phyloP scores from a whole-genome alignment of 352 stramenopile genomes.

The Elongisporangium senticosum region DNA sequence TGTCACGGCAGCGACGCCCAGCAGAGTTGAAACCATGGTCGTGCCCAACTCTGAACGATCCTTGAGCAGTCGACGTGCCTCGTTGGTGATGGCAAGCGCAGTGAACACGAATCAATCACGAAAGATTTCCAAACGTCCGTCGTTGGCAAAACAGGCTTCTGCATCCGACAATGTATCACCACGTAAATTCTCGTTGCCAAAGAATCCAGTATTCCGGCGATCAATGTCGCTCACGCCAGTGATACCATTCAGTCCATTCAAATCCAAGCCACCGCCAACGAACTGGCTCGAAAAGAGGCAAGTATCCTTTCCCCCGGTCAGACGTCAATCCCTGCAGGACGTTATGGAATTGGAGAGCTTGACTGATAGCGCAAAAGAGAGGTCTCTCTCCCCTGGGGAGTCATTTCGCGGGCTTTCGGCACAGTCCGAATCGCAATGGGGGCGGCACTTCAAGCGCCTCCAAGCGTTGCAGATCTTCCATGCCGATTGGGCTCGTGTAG shows the following conservation, averaged over 20 bases:
- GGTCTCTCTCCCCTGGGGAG: not conserved
- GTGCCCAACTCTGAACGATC: not conserved
- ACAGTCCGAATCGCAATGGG: slow-evolving; percentile 28
- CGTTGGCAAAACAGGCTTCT: slow-evolving; percentile 8
- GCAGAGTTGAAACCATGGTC: not conserved
- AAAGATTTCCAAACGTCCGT: not conserved
- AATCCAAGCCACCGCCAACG: not conserved
- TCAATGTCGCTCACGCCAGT: not conserved
- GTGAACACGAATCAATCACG: not conserved
- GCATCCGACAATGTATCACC: slow-evolving; percentile 4
- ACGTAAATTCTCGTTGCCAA: not conserved
- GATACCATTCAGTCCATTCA: not conserved
- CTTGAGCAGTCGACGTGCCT: not conserved
- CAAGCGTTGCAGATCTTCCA: slow-evolving; percentile 32
- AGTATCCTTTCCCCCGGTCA: not conserved
- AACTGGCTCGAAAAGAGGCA: not conserved
- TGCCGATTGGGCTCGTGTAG: slow-evolving; percentile 15
- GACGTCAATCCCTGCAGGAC: not conserved
- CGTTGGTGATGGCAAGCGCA: not conserved
- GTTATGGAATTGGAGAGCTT: not conserved
- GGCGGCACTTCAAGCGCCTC: slow-evolving; percentile 34
- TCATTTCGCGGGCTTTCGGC: slow-evolving; percentile 11
- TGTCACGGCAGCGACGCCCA: not conserved
- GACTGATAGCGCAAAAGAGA: not conserved
- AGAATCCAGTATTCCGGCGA: not conserved